Base-by-base conservation (phyloP, 306 rosid species). In the Corylus heterophylla region DNA sequence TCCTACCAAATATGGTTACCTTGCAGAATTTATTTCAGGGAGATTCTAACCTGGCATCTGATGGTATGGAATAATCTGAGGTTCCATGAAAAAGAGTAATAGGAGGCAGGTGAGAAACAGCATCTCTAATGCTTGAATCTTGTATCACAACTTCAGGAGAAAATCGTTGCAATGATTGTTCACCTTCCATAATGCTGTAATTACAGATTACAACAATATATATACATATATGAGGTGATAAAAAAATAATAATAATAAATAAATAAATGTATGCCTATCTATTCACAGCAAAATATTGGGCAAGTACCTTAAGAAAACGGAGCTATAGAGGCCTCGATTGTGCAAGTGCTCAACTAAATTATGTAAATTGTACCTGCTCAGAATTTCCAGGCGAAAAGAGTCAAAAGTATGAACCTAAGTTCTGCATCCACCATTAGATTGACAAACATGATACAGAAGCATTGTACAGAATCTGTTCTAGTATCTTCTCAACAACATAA, bases 121-220 rank as follows among this genome's bases (percentile, higher is more conserved):
- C 87, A 77, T 72, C 73, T 77, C 71, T 83, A 78, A 79, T 64
- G 82, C 88, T 52, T 47, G 94, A 89, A 79, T 93, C 97, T 84
- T 76, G 86, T 80, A 91, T 81, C 87, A 68, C 87, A 50, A 91
- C 56, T 87, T 82, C 96, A 5, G 99, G 99, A 75, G 99, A 95
- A 82, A 86, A 93, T 66, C 71, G 55, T 68, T 64, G 81, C 84
- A 95, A 80, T 52, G 94, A 90, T 81, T 91, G 50, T 89, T 90
- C 92, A 48, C 98, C 98, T 87, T 95, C 99, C 99, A 95, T 95
- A 49, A 95, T 87, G 87, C 98, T 95, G 83, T 82, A 84, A 79
- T 25, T 73, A 76, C 74, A 71, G 59, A 69, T 16, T 2, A 29
- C 27, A 51, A 29, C 18, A 50, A 58, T 31, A 42, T 8, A n/a